Evolutionary conservation across 1,284 basidiomycete genomes (phyloP).

Genomic region (Exsudoporus floridanus): DNA sequence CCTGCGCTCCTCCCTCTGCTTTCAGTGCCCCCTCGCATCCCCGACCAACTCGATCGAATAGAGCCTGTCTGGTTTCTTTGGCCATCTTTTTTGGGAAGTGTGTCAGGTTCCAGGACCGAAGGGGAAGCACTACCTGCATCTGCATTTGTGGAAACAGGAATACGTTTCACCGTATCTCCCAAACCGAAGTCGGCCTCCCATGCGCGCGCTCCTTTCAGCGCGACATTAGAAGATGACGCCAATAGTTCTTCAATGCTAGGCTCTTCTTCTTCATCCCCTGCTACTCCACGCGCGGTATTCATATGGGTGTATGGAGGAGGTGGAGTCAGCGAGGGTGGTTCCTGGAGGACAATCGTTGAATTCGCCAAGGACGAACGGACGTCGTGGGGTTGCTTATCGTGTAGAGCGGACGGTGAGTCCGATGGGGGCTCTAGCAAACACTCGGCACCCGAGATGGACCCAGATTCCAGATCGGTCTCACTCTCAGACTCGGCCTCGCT

Average conservation of each 20-base stretch:
- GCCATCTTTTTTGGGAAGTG: background rate
- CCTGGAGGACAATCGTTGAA: background rate
- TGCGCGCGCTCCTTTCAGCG: constrained; percentile 30
- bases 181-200: constrained; percentile 32
- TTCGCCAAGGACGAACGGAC: background rate
- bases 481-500: constrained; percentile 28
- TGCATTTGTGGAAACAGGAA: constrained; percentile 10
- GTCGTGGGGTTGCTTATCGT: background rate
- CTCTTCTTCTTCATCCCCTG: constrained; percentile 22
- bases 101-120: background rate
- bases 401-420: background rate
- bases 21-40: constrained; percentile 3
- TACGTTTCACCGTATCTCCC: constrained; percentile 33
- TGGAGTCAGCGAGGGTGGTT: constrained; percentile 10
- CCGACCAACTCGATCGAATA: background rate
- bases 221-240: constrained; percentile 17
- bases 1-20: constrained; percentile 7
- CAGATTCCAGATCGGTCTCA: constrained; percentile 10
- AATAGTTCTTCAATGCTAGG: constrained; percentile 33
- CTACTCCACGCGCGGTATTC: background rate
- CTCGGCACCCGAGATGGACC: background rate
- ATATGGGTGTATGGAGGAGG: constrained; percentile 20
- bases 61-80: background rate
- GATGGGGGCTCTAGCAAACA: background rate
- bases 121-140: background rate